Conservation (phyloP, 352 stramenopile genomes). For the Discostella stelligera region DNA sequence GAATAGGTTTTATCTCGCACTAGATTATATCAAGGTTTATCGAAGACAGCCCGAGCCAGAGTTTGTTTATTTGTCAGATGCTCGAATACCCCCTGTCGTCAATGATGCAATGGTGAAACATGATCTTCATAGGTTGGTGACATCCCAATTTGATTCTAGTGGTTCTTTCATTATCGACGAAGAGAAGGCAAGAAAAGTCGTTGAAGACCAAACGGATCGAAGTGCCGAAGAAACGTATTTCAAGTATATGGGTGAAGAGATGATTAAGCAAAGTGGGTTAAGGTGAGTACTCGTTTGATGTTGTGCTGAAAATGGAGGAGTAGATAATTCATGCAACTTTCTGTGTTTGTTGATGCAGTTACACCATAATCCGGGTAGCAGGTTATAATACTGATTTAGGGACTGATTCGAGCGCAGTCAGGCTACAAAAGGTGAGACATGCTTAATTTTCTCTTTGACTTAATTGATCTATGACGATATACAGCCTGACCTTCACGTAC, state of each 20-base stretch:
- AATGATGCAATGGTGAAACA: conserved; percentile 68
- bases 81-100: conserved; percentile 69
- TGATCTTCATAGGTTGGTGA: conserved; percentile 51
- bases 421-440: conserved; percentile 56
- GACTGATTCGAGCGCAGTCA: conserved; percentile 67
- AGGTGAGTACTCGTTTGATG: conserved; percentile 20
- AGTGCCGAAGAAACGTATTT: conserved; percentile 77
- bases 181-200: conserved; percentile 19
- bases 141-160: conserved; percentile 16
- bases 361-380: conserved; percentile 72
- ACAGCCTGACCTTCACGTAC: background rate
- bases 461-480: background rate
- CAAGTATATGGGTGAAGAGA: conserved; percentile 80
- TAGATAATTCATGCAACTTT: background rate
- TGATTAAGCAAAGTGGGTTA: conserved; percentile 75
- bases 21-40: conserved; percentile 81
- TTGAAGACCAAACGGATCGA: conserved; percentile 33
- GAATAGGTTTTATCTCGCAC: conserved; percentile 75
- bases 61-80: conserved; percentile 79
- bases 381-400: conserved; percentile 65
- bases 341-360: conserved; percentile 25
- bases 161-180: conserved; percentile 32
- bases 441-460: background rate
- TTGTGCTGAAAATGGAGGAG: too few species aligned
- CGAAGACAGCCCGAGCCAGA: conserved; percentile 74